A percentile compares a stretch with the other conserved stretches of the same genome.
phyloP scores from a whole-genome alignment of 768 basidiomycete species.

The Polyporus arcularius region DNA sequence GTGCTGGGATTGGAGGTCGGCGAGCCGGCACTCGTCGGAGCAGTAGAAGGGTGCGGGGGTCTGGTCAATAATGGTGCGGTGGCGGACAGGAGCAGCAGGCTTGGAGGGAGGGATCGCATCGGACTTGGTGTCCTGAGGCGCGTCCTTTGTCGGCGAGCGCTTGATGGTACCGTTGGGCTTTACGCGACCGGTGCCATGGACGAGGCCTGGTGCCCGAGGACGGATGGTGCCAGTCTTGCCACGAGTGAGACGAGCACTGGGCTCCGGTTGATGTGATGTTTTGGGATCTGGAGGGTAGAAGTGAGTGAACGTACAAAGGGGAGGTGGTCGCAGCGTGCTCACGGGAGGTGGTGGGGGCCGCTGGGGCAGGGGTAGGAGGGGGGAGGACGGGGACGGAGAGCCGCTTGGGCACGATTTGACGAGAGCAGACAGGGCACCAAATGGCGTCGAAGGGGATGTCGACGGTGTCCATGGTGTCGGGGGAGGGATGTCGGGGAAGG shows the following conservation, averaged over 20 bases:
- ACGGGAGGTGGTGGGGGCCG: constrained; percentile 42
- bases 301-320: constrained; percentile 14
- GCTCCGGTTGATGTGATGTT: constrained; percentile 24
- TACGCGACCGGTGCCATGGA: constrained; percentile 65
- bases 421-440: constrained; percentile 82
- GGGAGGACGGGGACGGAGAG: constrained; percentile 47
- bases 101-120: constrained; percentile 25
- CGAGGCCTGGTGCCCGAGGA: constrained; percentile 50
- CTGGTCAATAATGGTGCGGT: constrained; percentile 76
- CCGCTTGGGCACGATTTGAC: constrained; percentile 81
- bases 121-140: constrained; percentile 26
- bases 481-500: constrained; percentile 18
- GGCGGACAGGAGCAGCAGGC: constrained; percentile 42
- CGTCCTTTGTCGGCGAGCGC: constrained; percentile 28
- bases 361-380: constrained; percentile 30
- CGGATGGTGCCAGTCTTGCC: constrained; percentile 39
- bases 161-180: constrained; percentile 61
- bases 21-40: constrained; percentile 71
- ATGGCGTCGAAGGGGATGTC: constrained; percentile 54
- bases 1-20: constrained; percentile 50
- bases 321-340: constrained; percentile 25
- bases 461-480: constrained; percentile 25
- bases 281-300: constrained; percentile 26
- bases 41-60: constrained; percentile 82
- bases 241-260: constrained; percentile 30